Conservation (phyloP, 208 protist species). For the Leishmania major region DNA sequence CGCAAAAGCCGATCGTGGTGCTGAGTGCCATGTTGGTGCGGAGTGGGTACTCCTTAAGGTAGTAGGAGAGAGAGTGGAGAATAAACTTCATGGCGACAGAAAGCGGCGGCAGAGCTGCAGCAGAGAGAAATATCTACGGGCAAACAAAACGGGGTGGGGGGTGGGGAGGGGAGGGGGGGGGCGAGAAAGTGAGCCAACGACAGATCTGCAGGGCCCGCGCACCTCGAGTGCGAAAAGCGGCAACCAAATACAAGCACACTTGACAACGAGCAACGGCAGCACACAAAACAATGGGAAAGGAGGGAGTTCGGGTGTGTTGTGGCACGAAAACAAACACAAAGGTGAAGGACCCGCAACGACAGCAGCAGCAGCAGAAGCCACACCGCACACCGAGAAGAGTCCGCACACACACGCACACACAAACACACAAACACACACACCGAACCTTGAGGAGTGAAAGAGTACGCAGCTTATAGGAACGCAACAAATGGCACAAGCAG, state of each 20-base stretch:
- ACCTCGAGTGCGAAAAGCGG: not conserved
- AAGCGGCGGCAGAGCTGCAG: not conserved
- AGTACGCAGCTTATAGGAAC: too few relatives aligned
- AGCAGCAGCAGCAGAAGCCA: not conserved
- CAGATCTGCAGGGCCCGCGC: not conserved
- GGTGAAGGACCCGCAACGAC: not conserved
- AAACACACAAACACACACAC: not conserved
- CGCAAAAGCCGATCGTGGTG: conserved; percentile 64
- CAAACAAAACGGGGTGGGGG: too few relatives aligned
- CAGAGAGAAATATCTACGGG: not conserved
- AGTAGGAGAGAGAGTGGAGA: conserved; percentile 51
- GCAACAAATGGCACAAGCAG: not conserved
- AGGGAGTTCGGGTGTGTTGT: not conserved
- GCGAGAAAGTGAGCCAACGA: not conserved
- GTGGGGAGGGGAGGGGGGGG: too few relatives aligned
- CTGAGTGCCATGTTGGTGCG: conserved; percentile 62
- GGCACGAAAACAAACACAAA: not conserved
- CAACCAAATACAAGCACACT: not conserved
- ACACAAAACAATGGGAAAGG: not conserved
- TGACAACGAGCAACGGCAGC: not conserved
- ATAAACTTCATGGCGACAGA: conserved; percentile 28
- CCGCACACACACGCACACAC: not conserved
- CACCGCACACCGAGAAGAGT: not conserved
- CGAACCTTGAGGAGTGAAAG: not conserved
- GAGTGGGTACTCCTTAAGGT: conserved; percentile 56